These are phyloP conservation scores for Ramaria sp. DNA, from an alignment of 768 basidiomycete genomes.

Conservation along the genomic window DNA sequence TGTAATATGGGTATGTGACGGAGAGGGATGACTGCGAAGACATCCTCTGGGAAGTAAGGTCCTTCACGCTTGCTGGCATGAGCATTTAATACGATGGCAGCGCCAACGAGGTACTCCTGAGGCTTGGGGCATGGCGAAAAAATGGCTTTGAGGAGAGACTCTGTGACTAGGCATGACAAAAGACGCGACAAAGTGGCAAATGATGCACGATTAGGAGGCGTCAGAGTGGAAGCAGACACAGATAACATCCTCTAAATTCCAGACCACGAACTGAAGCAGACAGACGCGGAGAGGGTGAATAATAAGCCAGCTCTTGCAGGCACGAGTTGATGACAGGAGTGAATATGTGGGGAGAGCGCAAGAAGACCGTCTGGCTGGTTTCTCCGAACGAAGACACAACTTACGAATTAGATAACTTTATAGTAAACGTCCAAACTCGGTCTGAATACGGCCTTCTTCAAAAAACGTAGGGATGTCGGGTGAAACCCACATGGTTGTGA, in stretches of 20 bases:
- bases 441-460: no score
- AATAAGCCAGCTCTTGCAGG: no score
- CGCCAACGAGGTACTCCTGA: constrained; percentile 24
- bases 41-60: constrained; percentile 23
- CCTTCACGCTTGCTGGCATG: constrained; percentile 12
- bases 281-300: not conserved
- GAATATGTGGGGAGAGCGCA: no score
- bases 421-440: no score
- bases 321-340: no score
- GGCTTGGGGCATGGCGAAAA: constrained; percentile 26
- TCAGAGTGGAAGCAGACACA: not conserved
- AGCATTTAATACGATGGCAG: constrained; percentile 30
- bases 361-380: no score
- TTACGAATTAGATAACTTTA: no score
- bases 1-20: constrained; percentile 37
- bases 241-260: not conserved
- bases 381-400: no score
- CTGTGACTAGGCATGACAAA: constrained; percentile 48
- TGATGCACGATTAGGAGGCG: constrained; percentile 21
- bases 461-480: no score
- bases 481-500: no score
- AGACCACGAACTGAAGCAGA: not conserved
- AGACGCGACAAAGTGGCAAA: constrained; percentile 41
- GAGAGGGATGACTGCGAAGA: constrained; percentile 40
- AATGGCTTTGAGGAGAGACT: constrained; percentile 39